These are phyloP conservation scores for Entrophospora sp. DNA, from an alignment of 192 early-diverging fungal species.

Conservation along the genomic window DNA sequence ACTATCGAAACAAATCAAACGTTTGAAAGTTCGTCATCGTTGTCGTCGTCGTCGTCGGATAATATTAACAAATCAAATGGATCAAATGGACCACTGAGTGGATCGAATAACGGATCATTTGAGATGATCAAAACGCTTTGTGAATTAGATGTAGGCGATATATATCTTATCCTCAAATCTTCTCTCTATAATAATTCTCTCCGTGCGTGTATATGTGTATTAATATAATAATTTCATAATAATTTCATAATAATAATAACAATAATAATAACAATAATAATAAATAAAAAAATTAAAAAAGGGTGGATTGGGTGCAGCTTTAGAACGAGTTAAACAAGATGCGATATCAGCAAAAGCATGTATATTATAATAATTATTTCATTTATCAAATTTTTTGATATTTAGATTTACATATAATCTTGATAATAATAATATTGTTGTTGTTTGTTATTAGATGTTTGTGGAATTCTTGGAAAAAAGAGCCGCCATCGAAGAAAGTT, in stretches of 20 bases:
- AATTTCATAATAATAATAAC: neutral
- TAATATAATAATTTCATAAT: too few species aligned
- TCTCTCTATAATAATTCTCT: neutral
- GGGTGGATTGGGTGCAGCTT: conserved; percentile 56
- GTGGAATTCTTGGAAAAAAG: conserved; percentile 59
- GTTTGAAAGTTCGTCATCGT: conserved; percentile 17
- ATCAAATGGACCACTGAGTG: conserved; percentile 22
- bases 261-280: conserved; percentile 22
- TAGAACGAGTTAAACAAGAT: conserved; percentile 63
- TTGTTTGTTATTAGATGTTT: neutral
- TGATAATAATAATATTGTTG: neutral
- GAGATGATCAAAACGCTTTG: conserved; percentile 28
- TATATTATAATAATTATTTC: neutral
- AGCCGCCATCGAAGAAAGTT: conserved; percentile 87
- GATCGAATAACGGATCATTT: too few species aligned
- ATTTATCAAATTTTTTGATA: too few species aligned
- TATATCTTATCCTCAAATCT: neutral
- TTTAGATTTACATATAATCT: too few species aligned
- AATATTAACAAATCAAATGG: conserved; percentile 23
- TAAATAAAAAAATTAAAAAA: too few species aligned
- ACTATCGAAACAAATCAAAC: conserved; percentile 8
- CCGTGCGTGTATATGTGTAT: too few species aligned
- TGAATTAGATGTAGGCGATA: conserved; percentile 32
- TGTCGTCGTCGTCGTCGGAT: too few species aligned
- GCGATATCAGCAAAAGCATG: conserved; percentile 58